Percentiles rank a stretch among this genome's conserved stretches.
Conservation (phyloP, 2,329 filamentous ascomycete species). For the Talaromyces sp. region DNA sequence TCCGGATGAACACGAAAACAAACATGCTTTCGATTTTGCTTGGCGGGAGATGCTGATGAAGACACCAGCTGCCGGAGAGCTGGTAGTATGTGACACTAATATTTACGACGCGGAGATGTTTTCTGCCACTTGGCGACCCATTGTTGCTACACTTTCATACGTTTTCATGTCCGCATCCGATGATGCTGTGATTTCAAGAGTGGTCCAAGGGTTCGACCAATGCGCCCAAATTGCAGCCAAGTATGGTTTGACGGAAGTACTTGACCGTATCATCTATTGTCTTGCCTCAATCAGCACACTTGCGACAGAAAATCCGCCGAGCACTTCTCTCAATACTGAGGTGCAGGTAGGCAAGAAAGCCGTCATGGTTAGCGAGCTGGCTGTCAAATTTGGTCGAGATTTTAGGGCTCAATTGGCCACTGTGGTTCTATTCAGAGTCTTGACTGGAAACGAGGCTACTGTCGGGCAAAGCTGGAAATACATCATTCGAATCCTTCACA, state of each 20-base stretch:
- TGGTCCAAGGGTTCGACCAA: slow-evolving; percentile 93
- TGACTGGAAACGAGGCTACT: slow-evolving; percentile 76
- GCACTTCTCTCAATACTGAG: slow-evolving; percentile 88
- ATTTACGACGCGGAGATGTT: slow-evolving; percentile 98
- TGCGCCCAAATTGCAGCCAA: slow-evolving; percentile 88
- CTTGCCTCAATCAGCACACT: slow-evolving; percentile 88
- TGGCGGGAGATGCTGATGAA: slow-evolving; percentile 94
- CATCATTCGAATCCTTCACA: slow-evolving; percentile 88
- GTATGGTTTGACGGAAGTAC: slow-evolving; percentile 76
- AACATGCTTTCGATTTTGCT: slow-evolving; percentile 93
- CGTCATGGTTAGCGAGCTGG: slow-evolving; percentile 97
- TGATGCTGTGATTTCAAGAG: slow-evolving; percentile 87
- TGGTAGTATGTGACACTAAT: slow-evolving; percentile 83
- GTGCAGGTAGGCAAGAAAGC: slow-evolving; percentile 87
- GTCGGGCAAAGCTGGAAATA: slow-evolving; percentile 60
- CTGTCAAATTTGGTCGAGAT: slow-evolving; percentile 90
- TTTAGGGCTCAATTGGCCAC: slow-evolving; percentile 91
- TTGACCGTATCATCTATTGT: slow-evolving; percentile 90
- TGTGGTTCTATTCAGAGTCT: slow-evolving; percentile 89
- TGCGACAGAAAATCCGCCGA: slow-evolving; percentile 70
- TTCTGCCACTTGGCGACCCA: slow-evolving; percentile 88
- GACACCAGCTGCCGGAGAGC: slow-evolving; percentile 68
- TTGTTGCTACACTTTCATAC: slow-evolving; percentile 91
- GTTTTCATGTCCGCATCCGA: slow-evolving; percentile 99
- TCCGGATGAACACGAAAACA: slow-evolving; percentile 94